Evolutionary conservation across 192 early-diverging fungal genomes (phyloP), one percentile per base, ranked within the genome.

Genomic region (Podila epicladia): DNA sequence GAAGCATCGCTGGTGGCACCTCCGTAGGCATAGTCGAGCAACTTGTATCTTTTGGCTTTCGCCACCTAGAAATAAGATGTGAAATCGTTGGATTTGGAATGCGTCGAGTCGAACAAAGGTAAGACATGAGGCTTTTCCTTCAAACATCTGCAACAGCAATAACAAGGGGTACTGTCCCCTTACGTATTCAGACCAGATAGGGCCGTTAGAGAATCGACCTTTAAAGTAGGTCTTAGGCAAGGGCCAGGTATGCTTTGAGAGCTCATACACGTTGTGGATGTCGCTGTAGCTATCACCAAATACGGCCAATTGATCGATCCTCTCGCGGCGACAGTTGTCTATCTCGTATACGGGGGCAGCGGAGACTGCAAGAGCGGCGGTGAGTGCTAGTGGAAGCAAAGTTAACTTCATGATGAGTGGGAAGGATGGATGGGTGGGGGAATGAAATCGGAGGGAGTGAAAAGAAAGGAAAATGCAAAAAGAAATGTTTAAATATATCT

Each of bases 251-350:
- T 66, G 35, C 15, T 83, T 72, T 3, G 73, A 66, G 5, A 83
- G 63, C 29, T 63, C 28, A 59, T 63, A 85, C 2, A 74, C 77
- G 32, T 84, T 82, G 50, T 86, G 89, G 29, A 58, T 85, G 70
- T 91, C 89, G 15, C 71, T 75, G 72, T 82, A 82, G 7, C 87
- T 89, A 67, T 91, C 89, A 8, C 89, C 89, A 78, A 91, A 91
- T 20, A 82, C 74, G 19, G 87, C 72, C 31, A 90, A 29, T 41
- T 65, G 75, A 17, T 88, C 73, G 69, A 89, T 63, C 31, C 37
- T 53, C 67, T 31, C 37, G 33, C 38, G 2, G 20, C 24, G 9
- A n/a, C 29, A 31, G 3, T 38, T 37, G 19, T 20, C 9, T 24
- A 33, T 45, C 13, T 64, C 62, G 19, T 55, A 29, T 1, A 65